phyloP scores from a whole-genome alignment of 352 stramenopile genomes.

The Globisporangium abappressorium region DNA sequence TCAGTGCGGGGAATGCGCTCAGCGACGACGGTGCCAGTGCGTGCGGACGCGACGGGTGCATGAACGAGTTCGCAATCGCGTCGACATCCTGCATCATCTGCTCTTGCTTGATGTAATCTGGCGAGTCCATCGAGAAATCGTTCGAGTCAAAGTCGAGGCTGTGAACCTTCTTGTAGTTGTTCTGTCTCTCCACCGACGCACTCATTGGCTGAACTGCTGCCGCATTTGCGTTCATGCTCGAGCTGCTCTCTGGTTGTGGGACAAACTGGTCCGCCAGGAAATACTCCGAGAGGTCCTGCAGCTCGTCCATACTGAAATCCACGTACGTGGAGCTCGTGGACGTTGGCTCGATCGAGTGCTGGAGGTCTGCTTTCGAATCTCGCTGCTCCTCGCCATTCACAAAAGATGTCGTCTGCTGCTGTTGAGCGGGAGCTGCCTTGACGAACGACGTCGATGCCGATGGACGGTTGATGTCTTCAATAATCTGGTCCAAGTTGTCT shows the following conservation, averaged over 20 bases:
- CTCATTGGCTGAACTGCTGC: not conserved
- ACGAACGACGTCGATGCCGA: conserved; percentile 40
- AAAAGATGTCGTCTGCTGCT: conserved; percentile 19
- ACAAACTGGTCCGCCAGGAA: conserved; percentile 59
- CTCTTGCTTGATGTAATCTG: conserved; percentile 38
- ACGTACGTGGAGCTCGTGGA: conserved; percentile 40
- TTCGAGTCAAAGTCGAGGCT: conserved; percentile 71
- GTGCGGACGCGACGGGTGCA: conserved; percentile 30
- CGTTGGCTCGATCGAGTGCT: conserved; percentile 28
- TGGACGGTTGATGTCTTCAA: conserved; percentile 65
- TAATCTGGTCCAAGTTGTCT: conserved; percentile 74
- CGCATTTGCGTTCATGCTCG: not conserved
- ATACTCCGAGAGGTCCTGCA: conserved; percentile 74
- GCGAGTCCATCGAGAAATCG: conserved; percentile 26
- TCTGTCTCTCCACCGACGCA: conserved; percentile 15
- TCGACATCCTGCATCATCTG: conserved; percentile 43
- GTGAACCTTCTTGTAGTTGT: conserved; percentile 65
- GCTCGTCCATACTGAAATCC: conserved; percentile 69
- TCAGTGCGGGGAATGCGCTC: conserved; percentile 41
- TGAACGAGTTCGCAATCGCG: conserved; percentile 48
- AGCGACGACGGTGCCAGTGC: conserved; percentile 14
- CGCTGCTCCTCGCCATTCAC: conserved; percentile 26
- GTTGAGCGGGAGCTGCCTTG: conserved; percentile 22
- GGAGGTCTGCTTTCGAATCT: conserved; percentile 20
- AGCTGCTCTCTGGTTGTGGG: conserved; percentile 8